Conservation (phyloP, 202 grass and related monocot species). For the Schoenoplectus triqueter region DNA sequence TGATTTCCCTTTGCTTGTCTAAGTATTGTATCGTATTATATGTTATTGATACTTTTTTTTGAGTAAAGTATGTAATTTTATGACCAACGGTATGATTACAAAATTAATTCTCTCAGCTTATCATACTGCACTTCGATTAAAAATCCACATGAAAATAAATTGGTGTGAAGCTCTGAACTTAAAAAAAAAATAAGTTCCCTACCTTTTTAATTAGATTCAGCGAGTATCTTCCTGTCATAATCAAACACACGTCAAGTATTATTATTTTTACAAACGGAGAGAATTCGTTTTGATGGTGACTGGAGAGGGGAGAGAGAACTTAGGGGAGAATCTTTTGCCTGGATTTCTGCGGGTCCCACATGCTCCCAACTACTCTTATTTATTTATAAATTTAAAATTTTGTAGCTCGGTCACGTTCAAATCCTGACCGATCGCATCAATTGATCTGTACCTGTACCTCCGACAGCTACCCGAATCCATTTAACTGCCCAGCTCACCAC, state of each 20-base stretch:
- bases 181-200: no score
- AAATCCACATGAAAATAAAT: no score
- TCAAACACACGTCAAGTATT: neutral
- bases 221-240: neutral
- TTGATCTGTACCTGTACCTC: conserved; percentile 21
- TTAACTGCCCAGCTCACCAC: neutral
- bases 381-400: neutral
- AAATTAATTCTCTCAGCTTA: no score
- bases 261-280: neutral
- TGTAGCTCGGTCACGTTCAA: conserved; percentile 23
- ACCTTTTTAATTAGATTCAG: no score
- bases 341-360: conserved; percentile 27
- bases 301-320: neutral
- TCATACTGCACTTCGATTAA: no score
- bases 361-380: neutral
- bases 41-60: neutral
- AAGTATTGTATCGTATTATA: neutral
- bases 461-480: conserved; percentile 17
- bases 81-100: no score
- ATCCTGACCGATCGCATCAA: conserved; percentile 36
- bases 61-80: neutral
- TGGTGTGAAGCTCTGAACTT: no score
- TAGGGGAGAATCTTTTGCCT: conserved; percentile 39
- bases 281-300: neutral
- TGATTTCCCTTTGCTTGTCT: neutral